Percentiles rank a stretch among this genome's conserved stretches.
These are phyloP conservation scores for Begonia masoniana DNA, from an alignment of 306 rosid genomes.

Conservation along the genomic window DNA sequence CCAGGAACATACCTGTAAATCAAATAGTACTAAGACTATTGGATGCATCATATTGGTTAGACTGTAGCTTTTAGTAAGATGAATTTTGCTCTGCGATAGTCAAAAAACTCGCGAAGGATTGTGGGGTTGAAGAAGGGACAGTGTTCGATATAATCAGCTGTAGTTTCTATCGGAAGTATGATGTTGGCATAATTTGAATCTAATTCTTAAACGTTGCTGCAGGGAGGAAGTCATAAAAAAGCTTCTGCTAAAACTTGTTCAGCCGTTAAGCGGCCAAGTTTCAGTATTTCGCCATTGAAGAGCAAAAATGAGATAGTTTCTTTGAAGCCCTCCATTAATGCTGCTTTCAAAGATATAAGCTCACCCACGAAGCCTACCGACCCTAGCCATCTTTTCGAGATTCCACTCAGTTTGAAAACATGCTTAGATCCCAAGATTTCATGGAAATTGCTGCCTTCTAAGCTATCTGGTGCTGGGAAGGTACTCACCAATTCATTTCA, in stretches of 20 bases:
- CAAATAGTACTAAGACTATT: too few species aligned
- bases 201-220: conserved; percentile 15
- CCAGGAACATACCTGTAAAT: too few species aligned
- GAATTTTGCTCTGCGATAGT: too few species aligned
- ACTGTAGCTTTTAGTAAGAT: too few species aligned
- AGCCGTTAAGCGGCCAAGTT: conserved; percentile 18
- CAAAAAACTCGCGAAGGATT: too few species aligned
- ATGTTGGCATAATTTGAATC: conserved; percentile 9
- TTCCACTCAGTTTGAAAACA: conserved; percentile 31
- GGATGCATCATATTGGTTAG: too few species aligned
- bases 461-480: conserved; percentile 44
- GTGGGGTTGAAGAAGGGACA: background rate
- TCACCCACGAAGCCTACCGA: conserved; percentile 2
- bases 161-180: background rate
- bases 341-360: conserved; percentile 17
- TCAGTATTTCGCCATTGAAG: conserved; percentile 32
- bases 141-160: background rate
- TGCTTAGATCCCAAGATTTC: conserved; percentile 21
- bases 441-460: conserved; percentile 39
- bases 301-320: conserved; percentile 30
- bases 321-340: conserved; percentile 16
- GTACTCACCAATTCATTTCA: conserved; percentile 11
- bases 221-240: conserved; percentile 27
- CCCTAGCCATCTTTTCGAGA: conserved; percentile 25
- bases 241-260: conserved; percentile 22